A percentile compares a stretch with the other conserved stretches of the same genome.
Conservation (phyloP, 306 rosid species). For the Casuarina cunninghamiana region DNA sequence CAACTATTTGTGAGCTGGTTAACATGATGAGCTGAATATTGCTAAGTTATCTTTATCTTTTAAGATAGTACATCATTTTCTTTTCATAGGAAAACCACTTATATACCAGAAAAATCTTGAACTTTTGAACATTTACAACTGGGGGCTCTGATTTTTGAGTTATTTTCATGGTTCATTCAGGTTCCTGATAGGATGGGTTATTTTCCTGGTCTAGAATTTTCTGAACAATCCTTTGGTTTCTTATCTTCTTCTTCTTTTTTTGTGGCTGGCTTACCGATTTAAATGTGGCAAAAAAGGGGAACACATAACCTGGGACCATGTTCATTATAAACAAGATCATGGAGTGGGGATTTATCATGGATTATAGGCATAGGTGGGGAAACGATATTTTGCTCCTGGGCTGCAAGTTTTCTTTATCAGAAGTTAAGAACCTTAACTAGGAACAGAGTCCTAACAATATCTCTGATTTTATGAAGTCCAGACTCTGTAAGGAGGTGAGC, state of each 20-base stretch:
- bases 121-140: not conserved
- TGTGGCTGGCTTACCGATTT: not conserved
- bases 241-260: not conserved
- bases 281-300: no score
- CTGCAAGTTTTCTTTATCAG: no score
- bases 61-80: not conserved
- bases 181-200: not conserved
- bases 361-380: no score
- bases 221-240: not conserved
- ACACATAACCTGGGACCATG: no score
- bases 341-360: no score
- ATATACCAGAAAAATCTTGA: not conserved
- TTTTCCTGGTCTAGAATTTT: not conserved
- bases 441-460: no score
- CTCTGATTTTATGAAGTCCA: no score
- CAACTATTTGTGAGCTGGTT: conserved; percentile 52
- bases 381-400: no score
- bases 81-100: not conserved
- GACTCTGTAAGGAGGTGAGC: no score
- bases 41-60: not conserved
- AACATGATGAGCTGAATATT: not conserved
- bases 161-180: not conserved
- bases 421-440: no score
- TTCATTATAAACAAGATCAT: no score
- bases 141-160: not conserved